Base-by-base conservation (phyloP, 2,329 filamentous ascomycete species). In the Exophiala lecanii-corni region DNA sequence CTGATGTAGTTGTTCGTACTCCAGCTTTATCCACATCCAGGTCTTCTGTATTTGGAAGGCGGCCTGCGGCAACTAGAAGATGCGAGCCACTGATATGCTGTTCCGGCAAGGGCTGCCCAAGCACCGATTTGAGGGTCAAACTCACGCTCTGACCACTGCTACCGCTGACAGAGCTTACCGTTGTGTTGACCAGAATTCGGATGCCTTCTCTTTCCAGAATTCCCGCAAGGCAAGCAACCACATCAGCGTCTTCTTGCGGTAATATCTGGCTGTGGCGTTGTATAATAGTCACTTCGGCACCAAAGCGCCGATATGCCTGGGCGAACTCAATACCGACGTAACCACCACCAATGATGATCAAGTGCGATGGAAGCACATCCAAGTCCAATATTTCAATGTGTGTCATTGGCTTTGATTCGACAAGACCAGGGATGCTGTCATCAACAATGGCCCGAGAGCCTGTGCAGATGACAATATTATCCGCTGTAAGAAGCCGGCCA, bases 291-390 rank as follows among this genome's bases (percentile, higher is more conserved):
- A 76, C 72, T 19, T 66, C 56, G 4, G 70, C 62, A 1, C 73
- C 73, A 9, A 77, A 55, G 13, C 73, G 62, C 1, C 66, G 59
- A 55, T 75, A 73, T 12, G 75, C 59, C 55, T 76, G 73, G 1
- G 65, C 72, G 47, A 75, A 76, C 49, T 76, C 73, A 3, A 76
- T 57, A 1, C 72, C 74, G 18, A 76, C 65, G 45, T 73, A 73
- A 3, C 73, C 73, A 4, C 73, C 73, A 1, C 74, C 73, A n/a
- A 76, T 46, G 1, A 76, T 66, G 20, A 76, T 56, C 5, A 76
- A 60, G 57, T 73, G 69, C n/a, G 59, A 51, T 2, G 73, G 74
- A 7, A 50, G 39, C 5, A 18, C 28, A 16, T 36, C 47, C 10
- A 52, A 36, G 19, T 52, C 47, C 41, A 47, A 38, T 26, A 52